phyloP scores from a whole-genome alignment of 2,329 filamentous ascomycete genomes.

The Penicillium sp. region DNA sequence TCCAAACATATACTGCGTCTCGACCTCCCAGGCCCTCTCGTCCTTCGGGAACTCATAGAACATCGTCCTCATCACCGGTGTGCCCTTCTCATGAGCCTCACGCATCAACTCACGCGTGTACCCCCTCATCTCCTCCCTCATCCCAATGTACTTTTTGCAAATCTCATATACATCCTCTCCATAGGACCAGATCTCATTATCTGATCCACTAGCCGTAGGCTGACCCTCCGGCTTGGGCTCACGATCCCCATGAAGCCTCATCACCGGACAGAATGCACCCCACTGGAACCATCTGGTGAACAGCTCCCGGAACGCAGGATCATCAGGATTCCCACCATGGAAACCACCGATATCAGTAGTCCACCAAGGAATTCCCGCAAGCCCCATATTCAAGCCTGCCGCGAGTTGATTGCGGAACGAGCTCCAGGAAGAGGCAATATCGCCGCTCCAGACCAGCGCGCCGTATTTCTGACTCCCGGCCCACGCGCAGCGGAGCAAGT shows the following conservation, averaged over 20 bases:
- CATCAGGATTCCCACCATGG: conserved; percentile 62
- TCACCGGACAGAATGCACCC: conserved; percentile 67
- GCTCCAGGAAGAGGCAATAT: conserved; percentile 65
- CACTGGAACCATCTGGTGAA: conserved; percentile 71
- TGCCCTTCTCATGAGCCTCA: conserved; percentile 60
- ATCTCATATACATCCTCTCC: conserved; percentile 62
- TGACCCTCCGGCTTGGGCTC: conserved; percentile 52
- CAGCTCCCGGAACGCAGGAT: conserved; percentile 61
- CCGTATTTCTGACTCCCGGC: conserved; percentile 64
- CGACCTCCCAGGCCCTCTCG: conserved; percentile 55
- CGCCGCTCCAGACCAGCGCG: conserved; percentile 67
- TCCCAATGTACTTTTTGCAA: conserved; percentile 59
- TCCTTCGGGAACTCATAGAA: conserved; percentile 67
- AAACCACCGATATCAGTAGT: conserved; percentile 72
- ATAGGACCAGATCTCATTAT: conserved; percentile 65
- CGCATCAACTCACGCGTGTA: conserved; percentile 62
- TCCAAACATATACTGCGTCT: conserved; percentile 67
- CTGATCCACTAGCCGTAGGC: conserved; percentile 28
- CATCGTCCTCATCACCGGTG: conserved; percentile 62
- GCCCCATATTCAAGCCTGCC: conserved; percentile 66
- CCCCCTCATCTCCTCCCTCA: conserved; percentile 59
- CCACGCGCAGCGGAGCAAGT: conserved; percentile 60
- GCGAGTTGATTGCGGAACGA: conserved; percentile 62
- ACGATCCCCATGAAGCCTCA: conserved; percentile 67
- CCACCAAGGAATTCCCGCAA: conserved; percentile 67